These are phyloP conservation scores for Gonium pectorale DNA, from an alignment of 139 green algal genomes.

Conservation along the genomic window DNA sequence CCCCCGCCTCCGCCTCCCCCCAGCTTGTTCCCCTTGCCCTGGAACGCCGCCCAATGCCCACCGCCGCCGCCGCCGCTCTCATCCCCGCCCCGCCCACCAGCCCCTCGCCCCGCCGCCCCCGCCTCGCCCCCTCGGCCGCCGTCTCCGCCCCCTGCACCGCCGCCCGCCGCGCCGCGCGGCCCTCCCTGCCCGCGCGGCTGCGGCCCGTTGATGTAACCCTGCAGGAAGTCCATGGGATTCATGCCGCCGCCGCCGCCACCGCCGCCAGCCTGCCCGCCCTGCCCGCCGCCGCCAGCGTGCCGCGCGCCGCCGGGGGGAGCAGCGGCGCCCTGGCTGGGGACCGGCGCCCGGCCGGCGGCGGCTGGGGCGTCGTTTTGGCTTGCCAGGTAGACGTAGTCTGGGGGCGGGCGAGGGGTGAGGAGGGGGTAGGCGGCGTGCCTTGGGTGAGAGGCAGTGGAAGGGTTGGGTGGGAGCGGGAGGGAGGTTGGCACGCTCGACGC, in stretches of 20 bases:
- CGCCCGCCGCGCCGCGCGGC: neutral
- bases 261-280: neutral
- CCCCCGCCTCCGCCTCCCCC: too few relatives aligned
- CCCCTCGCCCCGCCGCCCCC: too few relatives aligned
- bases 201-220: constrained; percentile 13
- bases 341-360: neutral
- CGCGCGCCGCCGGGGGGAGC: too few relatives aligned
- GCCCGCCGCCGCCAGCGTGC: neutral
- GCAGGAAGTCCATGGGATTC: neutral
- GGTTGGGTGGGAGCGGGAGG: neutral
- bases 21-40: constrained; percentile 18
- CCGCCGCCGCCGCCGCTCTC: neutral
- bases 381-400: constrained; percentile 16
- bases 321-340: neutral
- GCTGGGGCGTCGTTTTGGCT: neutral
- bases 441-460: neutral
- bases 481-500: too few relatives aligned
- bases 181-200: neutral
- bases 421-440: neutral
- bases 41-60: constrained; percentile 25
- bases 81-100: neutral
- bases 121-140: neutral
- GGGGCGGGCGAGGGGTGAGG: neutral
- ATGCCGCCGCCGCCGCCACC: neutral
- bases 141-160: neutral